Evolutionary conservation across 805 yeast species (phyloP), one percentile per base, ranked within the genome.

Genomic region (Myxozyma nipponensis): DNA sequence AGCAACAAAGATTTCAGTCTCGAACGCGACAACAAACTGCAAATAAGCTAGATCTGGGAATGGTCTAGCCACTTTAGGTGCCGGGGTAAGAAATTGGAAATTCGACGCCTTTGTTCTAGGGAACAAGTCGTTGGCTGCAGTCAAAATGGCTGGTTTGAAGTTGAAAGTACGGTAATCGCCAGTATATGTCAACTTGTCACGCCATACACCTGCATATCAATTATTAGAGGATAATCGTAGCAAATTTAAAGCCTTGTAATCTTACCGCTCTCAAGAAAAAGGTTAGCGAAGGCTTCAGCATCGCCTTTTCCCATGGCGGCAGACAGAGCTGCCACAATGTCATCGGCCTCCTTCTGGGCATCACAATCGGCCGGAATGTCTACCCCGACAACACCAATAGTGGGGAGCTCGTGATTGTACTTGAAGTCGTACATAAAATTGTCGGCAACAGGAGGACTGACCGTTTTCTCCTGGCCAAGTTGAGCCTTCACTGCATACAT

Each of bases 351-450:
- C n/a, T n/a, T n/a, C n/a, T 15, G 17, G 19, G 38, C 38, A n/a
- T 34, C 38, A n/a, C 38, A 34, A 5, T 34, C 38, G 6, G 10
- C 38, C 6, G 38, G 38, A n/a, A 34, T 34, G 9, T 7, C 9
- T 6, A 34, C 38, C 6, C 38, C 38, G 17, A 34, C 19, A 34
- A 34, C 17, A 34, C 17, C 38, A 6, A 19, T 34, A 19, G 38
- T 34, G 38, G 38, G 38, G 17, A 34, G 38, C 7, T n/a, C 38
- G 18, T 34, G 38, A n/a, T 34, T 34, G 38, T 34, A 34, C 38
- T 34, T 34, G 38, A 34, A 34, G 17, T 34, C 38, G 38, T 34
- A 34, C 38, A 34, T 34, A 19, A 15, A 34, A 19, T 34, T n/a
- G 38, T 34, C 38, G 17, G 38, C 38, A 5, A 34, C 17, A 19